Evolutionary conservation across 768 basidiomycete genomes (phyloP).

Genomic region (Tricholoma sp.): DNA sequence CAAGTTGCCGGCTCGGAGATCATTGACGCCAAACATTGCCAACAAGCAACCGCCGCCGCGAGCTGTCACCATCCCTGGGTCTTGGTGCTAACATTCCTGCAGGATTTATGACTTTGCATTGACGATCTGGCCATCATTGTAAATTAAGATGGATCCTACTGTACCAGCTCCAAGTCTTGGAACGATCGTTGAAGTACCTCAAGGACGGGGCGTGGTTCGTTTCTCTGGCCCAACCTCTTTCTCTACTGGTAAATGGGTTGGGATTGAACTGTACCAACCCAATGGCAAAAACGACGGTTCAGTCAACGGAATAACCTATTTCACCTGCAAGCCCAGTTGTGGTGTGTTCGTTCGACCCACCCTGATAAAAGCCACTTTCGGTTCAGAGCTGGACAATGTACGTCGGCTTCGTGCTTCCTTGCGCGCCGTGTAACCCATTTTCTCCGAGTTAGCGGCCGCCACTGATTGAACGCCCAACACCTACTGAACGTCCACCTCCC

Average conservation of each 20-base stretch:
- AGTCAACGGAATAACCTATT: conserved; percentile 76
- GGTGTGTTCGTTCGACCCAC: conserved; percentile 90
- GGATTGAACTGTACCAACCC: conserved; percentile 78
- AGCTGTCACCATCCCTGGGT: no score
- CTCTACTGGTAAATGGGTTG: conserved; percentile 90
- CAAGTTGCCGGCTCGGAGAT: no score
- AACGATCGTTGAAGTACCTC: conserved; percentile 73
- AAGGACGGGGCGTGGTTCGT: conserved; percentile 80
- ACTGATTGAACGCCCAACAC: conserved; percentile 16
- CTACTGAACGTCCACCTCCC: conserved; percentile 20
- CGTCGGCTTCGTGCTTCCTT: background rate
- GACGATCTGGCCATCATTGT: conserved; percentile 3
- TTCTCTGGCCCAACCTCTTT: conserved; percentile 85
- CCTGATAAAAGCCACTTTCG: conserved; percentile 66
- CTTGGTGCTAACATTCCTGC: no score
- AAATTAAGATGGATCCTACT: conserved; percentile 17
- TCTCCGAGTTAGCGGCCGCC: conserved; percentile 4
- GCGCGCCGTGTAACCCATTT: background rate
- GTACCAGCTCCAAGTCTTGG: conserved; percentile 36
- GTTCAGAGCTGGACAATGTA: conserved; percentile 34
- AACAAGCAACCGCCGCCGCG: no score
- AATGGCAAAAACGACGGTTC: conserved; percentile 96
- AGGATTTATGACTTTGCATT: background rate
- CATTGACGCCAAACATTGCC: no score
- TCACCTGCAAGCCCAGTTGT: conserved; percentile 66